These are phyloP conservation scores for Pyrrhoderma lamaoense DNA, from an alignment of 1,284 basidiomycete genomes.

Conservation along the genomic window DNA sequence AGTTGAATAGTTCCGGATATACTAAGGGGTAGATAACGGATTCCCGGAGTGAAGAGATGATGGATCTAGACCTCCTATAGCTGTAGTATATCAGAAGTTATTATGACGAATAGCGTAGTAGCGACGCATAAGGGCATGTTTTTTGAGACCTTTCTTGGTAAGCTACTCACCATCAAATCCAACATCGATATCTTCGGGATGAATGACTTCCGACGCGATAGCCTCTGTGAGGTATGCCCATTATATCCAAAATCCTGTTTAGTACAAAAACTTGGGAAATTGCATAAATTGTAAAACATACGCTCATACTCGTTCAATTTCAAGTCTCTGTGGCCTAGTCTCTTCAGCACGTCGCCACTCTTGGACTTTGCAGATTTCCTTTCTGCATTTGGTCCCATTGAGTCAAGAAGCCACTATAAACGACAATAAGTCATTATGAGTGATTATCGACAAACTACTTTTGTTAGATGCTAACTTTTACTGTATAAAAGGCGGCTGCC, in stretches of 20 bases:
- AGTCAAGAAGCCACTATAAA: conserved; percentile 39
- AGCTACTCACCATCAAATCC: conserved; percentile 56
- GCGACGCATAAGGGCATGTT: no score
- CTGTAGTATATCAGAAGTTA: conserved; percentile 40
- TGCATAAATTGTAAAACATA: conserved; percentile 30
- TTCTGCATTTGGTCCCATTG: conserved; percentile 41
- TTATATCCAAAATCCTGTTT: no score
- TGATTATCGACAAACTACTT: not conserved
- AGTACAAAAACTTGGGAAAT: not conserved
- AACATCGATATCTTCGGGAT: conserved; percentile 77
- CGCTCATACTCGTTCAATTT: conserved; percentile 78
- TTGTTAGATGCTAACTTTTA: conserved; percentile 31
- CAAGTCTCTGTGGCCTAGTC: conserved; percentile 63
- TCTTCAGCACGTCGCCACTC: conserved; percentile 63
- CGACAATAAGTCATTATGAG: not conserved
- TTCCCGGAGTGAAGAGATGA: conserved; percentile 87
- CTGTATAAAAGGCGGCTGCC: conserved; percentile 45
- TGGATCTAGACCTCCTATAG: conserved; percentile 96
- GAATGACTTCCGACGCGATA: conserved; percentile 79
- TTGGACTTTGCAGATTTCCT: conserved; percentile 60
- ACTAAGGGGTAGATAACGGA: conserved; percentile 95
- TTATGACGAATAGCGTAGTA: no score
- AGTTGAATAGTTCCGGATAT: conserved; percentile 83
- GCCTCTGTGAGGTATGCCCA: conserved; percentile 43
- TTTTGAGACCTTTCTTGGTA: not conserved